Conservation (phyloP, 1,284 basidiomycete genomes). For the Bothia castanella region DNA sequence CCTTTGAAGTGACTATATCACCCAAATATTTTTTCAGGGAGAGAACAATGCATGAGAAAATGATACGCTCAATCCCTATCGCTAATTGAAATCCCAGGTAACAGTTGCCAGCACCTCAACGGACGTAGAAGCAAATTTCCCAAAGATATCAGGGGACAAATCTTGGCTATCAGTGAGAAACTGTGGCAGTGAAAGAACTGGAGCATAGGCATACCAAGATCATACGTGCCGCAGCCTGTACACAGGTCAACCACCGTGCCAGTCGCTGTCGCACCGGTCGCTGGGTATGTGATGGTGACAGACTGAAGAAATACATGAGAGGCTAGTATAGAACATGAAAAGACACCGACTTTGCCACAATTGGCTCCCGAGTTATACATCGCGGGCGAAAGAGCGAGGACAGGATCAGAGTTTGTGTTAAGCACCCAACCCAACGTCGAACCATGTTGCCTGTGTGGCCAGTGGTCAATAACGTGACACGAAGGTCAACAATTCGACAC, state of each 20-base stretch:
- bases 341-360: slow-evolving; percentile 43
- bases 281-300: slow-evolving; percentile 43
- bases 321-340: background rate
- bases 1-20: too few relatives aligned
- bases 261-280: slow-evolving; percentile 39
- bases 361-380: slow-evolving; percentile 42
- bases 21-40: too few relatives aligned
- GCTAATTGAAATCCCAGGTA: background rate
- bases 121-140: background rate
- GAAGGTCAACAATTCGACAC: slow-evolving; percentile 16
- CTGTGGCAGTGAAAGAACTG: background rate
- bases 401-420: slow-evolving; percentile 39
- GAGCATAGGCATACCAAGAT: slow-evolving; percentile 39
- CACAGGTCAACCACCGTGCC: slow-evolving; percentile 49
- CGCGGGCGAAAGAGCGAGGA: slow-evolving; percentile 45
- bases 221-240: slow-evolving; percentile 37
- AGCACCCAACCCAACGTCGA: slow-evolving; percentile 42
- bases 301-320: slow-evolving; percentile 33
- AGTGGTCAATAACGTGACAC: background rate
- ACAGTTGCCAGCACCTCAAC: background rate
- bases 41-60: too few relatives aligned
- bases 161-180: background rate
- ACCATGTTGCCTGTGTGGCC: slow-evolving; percentile 35
- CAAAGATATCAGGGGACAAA: background rate
- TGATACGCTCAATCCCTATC: background rate